A percentile compares a stretch with the other conserved stretches of the same genome.
These are phyloP conservation scores for Stramenopiles sp. DNA, from an alignment of 352 stramenopile species.

Conservation along the genomic window DNA sequence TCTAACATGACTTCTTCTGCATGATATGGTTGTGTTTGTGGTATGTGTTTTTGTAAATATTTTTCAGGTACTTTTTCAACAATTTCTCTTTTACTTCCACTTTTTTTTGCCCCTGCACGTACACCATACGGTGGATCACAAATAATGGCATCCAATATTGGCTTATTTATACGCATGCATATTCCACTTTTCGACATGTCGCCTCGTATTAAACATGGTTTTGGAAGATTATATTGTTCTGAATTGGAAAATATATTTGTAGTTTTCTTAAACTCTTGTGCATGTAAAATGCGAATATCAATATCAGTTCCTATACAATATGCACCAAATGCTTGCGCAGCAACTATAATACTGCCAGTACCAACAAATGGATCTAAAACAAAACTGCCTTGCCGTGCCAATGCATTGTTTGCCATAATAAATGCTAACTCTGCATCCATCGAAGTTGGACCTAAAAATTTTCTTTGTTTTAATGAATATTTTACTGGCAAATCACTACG, in stretches of 20 bases:
- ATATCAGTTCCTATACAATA: conserved; percentile 88
- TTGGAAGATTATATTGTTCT: conserved; percentile 65
- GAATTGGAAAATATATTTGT: conserved; percentile 67
- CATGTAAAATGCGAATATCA: conserved; percentile 76
- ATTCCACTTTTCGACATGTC: conserved; percentile 59
- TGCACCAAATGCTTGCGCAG: conserved; percentile 66
- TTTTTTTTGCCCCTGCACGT: conserved; percentile 72
- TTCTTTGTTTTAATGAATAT: conserved; percentile 73
- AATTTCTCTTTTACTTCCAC: conserved; percentile 30
- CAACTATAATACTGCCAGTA: conserved; percentile 85
- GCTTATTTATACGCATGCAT: conserved; percentile 24
- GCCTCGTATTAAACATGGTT: conserved; percentile 74
- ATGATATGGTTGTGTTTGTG: conserved; percentile 76
- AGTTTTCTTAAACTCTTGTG: conserved; percentile 43
- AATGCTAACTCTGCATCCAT: conserved; percentile 91
- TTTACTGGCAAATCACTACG: no score
- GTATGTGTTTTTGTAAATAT: conserved; percentile 71
- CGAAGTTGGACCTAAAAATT: conserved; percentile 85
- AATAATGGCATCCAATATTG: conserved; percentile 59
- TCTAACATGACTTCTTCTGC: conserved; percentile 90
- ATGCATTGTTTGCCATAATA: conserved; percentile 75
- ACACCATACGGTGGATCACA: conserved; percentile 80
- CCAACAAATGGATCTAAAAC: conserved; percentile 91
- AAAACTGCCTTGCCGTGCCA: conserved; percentile 40
- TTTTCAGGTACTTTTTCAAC: conserved; percentile 38